Conservation (phyloP, 2,329 filamentous ascomycete species). For the Botryotinia globosa region DNA sequence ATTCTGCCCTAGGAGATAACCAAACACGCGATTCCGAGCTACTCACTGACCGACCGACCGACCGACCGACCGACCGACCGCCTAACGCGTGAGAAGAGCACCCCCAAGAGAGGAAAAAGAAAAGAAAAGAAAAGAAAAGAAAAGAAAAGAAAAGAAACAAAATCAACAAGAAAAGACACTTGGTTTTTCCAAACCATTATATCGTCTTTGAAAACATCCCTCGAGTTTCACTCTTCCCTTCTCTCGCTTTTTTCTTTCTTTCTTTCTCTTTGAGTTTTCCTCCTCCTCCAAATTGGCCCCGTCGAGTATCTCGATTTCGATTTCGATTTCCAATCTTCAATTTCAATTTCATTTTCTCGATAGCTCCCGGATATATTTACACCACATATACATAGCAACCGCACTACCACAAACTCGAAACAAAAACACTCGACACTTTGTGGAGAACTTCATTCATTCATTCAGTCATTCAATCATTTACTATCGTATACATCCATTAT, state of each 20-base stretch:
- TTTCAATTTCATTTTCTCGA: background rate
- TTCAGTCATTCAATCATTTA: background rate
- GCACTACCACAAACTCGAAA: background rate
- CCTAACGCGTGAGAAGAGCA: background rate
- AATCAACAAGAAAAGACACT: background rate
- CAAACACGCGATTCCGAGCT: background rate
- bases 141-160: background rate
- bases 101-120: background rate
- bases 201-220: background rate
- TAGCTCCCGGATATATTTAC: background rate
- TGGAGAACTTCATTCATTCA: background rate
- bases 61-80: background rate
- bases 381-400: slow-evolving; percentile 7
- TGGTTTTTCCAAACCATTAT: background rate
- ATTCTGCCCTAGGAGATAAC: background rate
- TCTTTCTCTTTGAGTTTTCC: background rate
- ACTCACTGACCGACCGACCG: background rate
- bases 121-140: background rate
- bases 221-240: background rate
- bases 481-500: background rate
- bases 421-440: background rate
- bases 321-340: background rate
- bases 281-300: background rate
- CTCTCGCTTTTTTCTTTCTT: background rate
- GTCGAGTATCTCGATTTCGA: background rate